Evolutionary conservation across 345 rosid species (phyloP).

Genomic region (Citrus australasica): DNA sequence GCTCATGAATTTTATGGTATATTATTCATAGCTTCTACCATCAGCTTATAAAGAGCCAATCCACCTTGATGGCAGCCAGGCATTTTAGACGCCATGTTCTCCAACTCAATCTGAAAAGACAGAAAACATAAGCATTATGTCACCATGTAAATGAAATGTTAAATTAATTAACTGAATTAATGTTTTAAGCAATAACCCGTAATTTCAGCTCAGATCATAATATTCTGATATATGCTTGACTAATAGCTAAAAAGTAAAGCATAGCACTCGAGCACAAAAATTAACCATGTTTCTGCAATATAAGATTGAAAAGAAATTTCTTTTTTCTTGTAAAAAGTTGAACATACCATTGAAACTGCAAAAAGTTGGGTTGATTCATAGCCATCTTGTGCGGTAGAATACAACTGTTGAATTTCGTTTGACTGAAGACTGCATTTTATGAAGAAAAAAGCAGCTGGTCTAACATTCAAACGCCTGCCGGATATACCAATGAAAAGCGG

Average conservation of each 20-base stretch:
- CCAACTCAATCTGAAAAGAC: conserved; percentile 53
- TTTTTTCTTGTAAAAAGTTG: not conserved
- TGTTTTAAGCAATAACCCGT: not conserved
- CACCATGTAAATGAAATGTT: not conserved
- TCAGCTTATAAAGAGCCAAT: conserved; percentile 66
- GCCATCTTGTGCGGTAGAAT: conserved; percentile 76
- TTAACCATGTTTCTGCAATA: not conserved
- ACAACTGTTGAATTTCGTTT: conserved; percentile 60
- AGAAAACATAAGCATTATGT: conserved; percentile 3
- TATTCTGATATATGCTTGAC: not conserved
- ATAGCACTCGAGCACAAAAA: not conserved
- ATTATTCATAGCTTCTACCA: conserved; percentile 47
- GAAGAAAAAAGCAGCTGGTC: conserved; percentile 86
- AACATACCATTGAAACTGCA: conserved; percentile 67
- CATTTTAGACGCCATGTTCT: conserved; percentile 66
- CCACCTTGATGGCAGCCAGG: conserved; percentile 98
- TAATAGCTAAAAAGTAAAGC: not conserved
- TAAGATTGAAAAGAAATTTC: not conserved
- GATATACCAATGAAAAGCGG: conserved; percentile 78
- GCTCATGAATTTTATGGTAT: conserved; percentile 14
- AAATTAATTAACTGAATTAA: not conserved
- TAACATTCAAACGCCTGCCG: conserved; percentile 64
- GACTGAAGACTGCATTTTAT: conserved; percentile 66
- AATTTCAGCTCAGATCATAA: not conserved
- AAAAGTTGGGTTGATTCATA: conserved; percentile 81